Base-by-base conservation (phyloP, 1,284 basidiomycete species). In the Taiwanofungus camphoratus region DNA sequence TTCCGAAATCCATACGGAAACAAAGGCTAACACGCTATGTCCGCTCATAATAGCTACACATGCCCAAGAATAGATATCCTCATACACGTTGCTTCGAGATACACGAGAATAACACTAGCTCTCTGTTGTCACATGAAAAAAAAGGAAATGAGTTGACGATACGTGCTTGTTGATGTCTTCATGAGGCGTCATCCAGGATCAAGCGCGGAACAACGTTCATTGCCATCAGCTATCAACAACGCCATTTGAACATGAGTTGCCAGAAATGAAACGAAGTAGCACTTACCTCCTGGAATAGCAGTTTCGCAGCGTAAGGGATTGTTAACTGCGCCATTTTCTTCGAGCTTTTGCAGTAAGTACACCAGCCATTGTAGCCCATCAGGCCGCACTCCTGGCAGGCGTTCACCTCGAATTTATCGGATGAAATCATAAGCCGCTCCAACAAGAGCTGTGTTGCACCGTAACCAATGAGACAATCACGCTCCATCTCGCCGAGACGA, bases 401-500 rank as follows among this genome's bases (percentile, higher is more conserved):
- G 58, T 97, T 91, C 39, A 98, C 92, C 61, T 95, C 91, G 61
- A 99, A 99, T 55, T 92, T 92, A 69, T 95, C 92, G 13, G 91
- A 96, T 11, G 92, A 96, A 49, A 99, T 92, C 95, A 99, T 99
- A 13, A 99, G 76, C 16, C 96, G 86, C 67, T 98, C 96, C 6
- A 99, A 78, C 16, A 99, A 70, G 34, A 99, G 76, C 60, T 99
- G 95, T 1, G 94, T 96, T 2, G 96, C 96, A 16, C 94, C 94
- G 57, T 97, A 95, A 41, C 92, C 92, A 58, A 94, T 93, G 21
- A 94, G 71, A 63, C 92, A 99, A 66, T 99, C 96, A 39, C 96
- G 85, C 62, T 99, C 96, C 96, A 99, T 99, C 69, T 99, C 96
- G 46, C 96, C 96, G 13, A 99, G 74, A 45, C 96, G 90, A 51